Evolutionary conservation across 257 asterid species (phyloP).

Genomic region (Linaria vulgaris): DNA sequence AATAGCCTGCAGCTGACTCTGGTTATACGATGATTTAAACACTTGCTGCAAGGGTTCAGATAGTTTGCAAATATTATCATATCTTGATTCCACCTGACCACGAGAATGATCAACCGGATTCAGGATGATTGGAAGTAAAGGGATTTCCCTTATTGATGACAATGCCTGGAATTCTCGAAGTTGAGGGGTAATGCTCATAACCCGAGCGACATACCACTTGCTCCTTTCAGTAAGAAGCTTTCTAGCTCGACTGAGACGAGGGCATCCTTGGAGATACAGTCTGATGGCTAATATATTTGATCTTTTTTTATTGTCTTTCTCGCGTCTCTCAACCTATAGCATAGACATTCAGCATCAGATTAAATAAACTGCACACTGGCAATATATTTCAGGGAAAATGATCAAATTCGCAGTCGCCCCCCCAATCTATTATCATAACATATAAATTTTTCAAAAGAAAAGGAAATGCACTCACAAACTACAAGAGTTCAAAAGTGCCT

Average conservation of each 20-base stretch:
- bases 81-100: constrained; percentile 40
- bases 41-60: constrained; percentile 68
- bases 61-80: constrained; percentile 50
- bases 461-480: background rate
- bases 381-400: constrained; percentile 17
- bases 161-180: constrained; percentile 97
- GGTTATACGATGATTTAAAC: constrained; percentile 70
- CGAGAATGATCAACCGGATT: constrained; percentile 58
- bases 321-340: constrained; percentile 91
- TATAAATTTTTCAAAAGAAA: background rate
- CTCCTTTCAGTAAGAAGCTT: constrained; percentile 80
- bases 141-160: constrained; percentile 82
- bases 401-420: constrained; percentile 12
- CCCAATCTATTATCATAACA: constrained; percentile 14
- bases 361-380: constrained; percentile 21
- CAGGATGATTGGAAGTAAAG: constrained; percentile 83
- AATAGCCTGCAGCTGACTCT: constrained; percentile 88
- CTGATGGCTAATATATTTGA: constrained; percentile 64
- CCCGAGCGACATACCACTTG: constrained; percentile 84
- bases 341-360: constrained; percentile 33
- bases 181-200: constrained; percentile 97
- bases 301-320: constrained; percentile 71
- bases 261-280: constrained; percentile 73
- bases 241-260: constrained; percentile 81
- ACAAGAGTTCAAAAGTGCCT: constrained; percentile 9